phyloP scores from a whole-genome alignment of 176 grass and related monocot genomes.

The Pontederia paniculata region DNA sequence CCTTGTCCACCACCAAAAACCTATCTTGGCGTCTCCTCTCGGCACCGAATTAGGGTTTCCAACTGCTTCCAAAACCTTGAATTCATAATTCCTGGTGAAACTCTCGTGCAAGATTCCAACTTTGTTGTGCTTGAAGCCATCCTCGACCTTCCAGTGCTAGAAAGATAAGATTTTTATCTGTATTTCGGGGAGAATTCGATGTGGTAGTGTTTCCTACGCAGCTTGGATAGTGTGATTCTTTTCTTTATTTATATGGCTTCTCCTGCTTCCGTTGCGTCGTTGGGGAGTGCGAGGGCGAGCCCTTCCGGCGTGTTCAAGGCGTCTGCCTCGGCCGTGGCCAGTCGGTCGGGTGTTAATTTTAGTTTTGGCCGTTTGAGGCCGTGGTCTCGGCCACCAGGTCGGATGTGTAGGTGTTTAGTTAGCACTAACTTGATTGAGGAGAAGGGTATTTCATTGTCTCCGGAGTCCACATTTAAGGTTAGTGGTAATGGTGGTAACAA shows the following conservation, averaged over 20 bases:
- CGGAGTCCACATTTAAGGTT: constrained; percentile 40
- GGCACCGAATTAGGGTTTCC: constrained; percentile 6
- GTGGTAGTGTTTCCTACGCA: constrained; percentile 16
- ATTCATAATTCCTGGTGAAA: not conserved
- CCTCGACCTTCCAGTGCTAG: not conserved
- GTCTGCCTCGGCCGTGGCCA: constrained; percentile 8
- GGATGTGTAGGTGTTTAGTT: constrained; percentile 75
- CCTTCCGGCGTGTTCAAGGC: constrained; percentile 23
- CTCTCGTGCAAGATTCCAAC: not conserved
- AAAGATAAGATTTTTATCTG: constrained; percentile 20
- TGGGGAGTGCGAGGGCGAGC: constrained; percentile 61
- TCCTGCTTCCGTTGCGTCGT: constrained; percentile 64
- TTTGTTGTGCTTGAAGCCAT: not conserved
- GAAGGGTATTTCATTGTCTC: constrained; percentile 45
- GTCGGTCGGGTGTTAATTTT: constrained; percentile 50
- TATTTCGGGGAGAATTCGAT: constrained; percentile 14
- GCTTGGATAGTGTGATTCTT: constrained; percentile 4
- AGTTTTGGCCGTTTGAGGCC: constrained; percentile 22
- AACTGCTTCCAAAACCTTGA: not conserved
- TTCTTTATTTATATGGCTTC: constrained; percentile 45
- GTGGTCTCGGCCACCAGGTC: constrained; percentile 34
- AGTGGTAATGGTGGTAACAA: constrained; percentile 17
- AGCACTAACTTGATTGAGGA: constrained; percentile 78
- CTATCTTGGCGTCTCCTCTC: not conserved
- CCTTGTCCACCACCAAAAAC: not conserved